A percentile compares a stretch with the other conserved stretches of the same genome.
Evolutionary conservation across 2,329 filamentous ascomycete species (phyloP).

Genomic region (Hypoxylon sp.): DNA sequence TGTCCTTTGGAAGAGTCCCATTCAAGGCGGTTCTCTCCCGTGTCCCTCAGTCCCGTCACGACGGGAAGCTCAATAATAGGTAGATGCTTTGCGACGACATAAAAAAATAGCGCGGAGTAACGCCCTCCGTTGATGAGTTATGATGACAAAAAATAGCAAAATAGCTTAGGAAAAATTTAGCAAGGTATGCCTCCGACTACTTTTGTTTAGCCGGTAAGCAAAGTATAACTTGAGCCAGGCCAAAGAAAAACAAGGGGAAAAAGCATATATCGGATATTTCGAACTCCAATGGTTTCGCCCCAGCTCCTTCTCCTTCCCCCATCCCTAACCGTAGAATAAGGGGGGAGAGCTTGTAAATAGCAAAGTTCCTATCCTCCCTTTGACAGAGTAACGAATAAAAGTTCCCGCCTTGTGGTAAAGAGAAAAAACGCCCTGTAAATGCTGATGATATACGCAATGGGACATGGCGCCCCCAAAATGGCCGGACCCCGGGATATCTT

Average conservation of each 20-base stretch:
- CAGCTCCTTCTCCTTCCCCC: constrained; percentile 17
- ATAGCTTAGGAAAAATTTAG: background rate
- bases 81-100: constrained; percentile 13
- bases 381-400: constrained; percentile 6
- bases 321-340: background rate
- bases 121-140: constrained; percentile 20
- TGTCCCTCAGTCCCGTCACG: background rate
- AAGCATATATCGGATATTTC: constrained; percentile 8
- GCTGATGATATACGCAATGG: constrained; percentile 28
- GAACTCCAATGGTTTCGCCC: constrained; percentile 34
- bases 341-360: background rate
- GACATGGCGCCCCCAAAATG: constrained; percentile 18
- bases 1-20: background rate
- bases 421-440: constrained; percentile 47
- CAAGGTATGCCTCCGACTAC: background rate
- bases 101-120: constrained; percentile 9
- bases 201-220: background rate
- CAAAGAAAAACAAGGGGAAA: constrained; percentile 9
- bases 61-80: constrained; percentile 6
- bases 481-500: constrained; percentile 28
- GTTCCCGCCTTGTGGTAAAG: constrained; percentile 15
- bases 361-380: background rate
- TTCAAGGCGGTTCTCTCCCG: background rate
- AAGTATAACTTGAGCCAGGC: background rate
- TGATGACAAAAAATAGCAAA: constrained; percentile 13